A percentile compares a stretch with the other conserved stretches of the same genome.
phyloP scores from a whole-genome alignment of 2,329 filamentous ascomycete genomes.

The Myriosclerotinia scirpicola region DNA sequence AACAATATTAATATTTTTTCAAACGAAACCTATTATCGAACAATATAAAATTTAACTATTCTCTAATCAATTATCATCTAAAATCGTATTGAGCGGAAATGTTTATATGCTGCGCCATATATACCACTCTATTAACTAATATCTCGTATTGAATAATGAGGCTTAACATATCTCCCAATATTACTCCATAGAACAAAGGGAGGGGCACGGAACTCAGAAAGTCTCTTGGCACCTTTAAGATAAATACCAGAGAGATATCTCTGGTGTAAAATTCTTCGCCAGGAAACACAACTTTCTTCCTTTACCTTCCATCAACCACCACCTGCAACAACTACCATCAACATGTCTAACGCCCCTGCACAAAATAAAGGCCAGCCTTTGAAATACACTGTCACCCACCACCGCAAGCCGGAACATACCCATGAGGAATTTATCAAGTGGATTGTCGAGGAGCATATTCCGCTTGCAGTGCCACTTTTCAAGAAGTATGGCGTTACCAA shows the following conservation, averaged over 20 bases:
- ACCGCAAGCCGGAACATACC: constrained; percentile 37
- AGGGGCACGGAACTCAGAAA: not conserved
- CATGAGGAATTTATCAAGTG: constrained; percentile 41
- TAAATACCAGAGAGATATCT: not conserved
- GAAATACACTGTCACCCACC: constrained; percentile 39
- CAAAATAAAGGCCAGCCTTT: constrained; percentile 27
- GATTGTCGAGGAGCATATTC: constrained; percentile 39
- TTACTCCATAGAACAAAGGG: not conserved
- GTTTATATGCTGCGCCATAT: too few species aligned
- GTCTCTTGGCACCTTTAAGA: not conserved
- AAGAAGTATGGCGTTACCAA: constrained; percentile 35
- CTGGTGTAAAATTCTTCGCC: not conserved
- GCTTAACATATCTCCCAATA: too few species aligned
- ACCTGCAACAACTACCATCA: too few species aligned
- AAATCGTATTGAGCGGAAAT: too few species aligned
- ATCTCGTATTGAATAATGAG: too few species aligned
- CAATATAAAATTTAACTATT: too few species aligned
- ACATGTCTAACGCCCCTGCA: constrained; percentile 25
- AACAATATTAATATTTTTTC: too few species aligned
- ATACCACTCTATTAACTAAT: too few species aligned
- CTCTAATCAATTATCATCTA: too few species aligned
- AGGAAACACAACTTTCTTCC: not conserved
- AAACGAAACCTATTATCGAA: too few species aligned
- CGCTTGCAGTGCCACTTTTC: constrained; percentile 37
- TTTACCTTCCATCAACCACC: not conserved